Evolutionary conservation across 768 basidiomycete species (phyloP).

Genomic region (Lactarius deliciosus): DNA sequence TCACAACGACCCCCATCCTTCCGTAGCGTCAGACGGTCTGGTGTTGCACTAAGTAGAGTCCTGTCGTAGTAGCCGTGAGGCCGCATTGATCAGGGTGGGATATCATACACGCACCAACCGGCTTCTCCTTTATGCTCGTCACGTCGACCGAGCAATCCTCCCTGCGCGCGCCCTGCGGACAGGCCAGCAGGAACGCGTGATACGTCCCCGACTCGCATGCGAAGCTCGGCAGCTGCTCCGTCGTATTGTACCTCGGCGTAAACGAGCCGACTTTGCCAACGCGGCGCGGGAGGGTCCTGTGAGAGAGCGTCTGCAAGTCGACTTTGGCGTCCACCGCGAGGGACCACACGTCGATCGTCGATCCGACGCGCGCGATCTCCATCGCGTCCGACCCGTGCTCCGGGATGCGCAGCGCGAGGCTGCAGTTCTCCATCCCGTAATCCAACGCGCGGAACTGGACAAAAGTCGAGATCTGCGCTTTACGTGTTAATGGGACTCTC

Average conservation of each 20-base stretch:
- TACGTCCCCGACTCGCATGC: conserved; percentile 9
- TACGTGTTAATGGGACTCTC: neutral
- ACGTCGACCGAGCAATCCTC: conserved; percentile 16
- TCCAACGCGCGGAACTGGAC: conserved; percentile 19
- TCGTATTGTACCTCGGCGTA: conserved; percentile 10
- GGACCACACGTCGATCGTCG: conserved; percentile 9
- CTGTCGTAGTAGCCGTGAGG: neutral
- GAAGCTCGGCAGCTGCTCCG: conserved; percentile 2
- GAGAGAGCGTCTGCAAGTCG: conserved; percentile 4
- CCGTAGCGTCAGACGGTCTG: neutral
- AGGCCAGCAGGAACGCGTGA: conserved; percentile 10
- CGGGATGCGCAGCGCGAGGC: conserved; percentile 1
- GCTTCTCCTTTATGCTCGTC: conserved; percentile 1
- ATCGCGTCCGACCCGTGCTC: neutral
- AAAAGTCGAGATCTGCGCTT: conserved; percentile 14
- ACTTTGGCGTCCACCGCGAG: neutral
- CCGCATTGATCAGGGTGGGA: neutral
- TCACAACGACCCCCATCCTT: too few relatives aligned
- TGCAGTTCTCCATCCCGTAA: conserved; percentile 18
- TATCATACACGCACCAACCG: neutral
- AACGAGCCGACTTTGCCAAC: conserved; percentile 7
- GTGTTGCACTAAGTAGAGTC: neutral
- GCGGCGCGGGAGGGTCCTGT: neutral
- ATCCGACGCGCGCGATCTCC: conserved; percentile 8
- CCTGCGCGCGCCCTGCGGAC: conserved; percentile 5